Evolutionary conservation across 192 early-diverging fungal species (phyloP), one percentile per base, ranked within the genome.

Genomic region (Oehlia diaphana): DNA sequence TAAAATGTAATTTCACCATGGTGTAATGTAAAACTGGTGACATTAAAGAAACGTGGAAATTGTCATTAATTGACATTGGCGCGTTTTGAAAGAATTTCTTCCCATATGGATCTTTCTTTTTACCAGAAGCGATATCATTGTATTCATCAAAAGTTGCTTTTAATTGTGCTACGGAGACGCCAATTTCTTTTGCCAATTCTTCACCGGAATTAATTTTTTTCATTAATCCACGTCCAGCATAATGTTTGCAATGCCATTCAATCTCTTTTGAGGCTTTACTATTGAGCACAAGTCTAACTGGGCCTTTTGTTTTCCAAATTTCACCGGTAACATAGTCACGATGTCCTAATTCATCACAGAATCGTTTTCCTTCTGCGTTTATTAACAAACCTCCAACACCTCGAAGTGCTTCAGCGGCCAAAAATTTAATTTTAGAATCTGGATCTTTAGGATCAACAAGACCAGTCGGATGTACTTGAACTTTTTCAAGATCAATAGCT

Each of bases 401-500:
- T 83, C 97, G 95, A 74, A 98, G 92, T 12, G 97, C 96, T 85
- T 98, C 97, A 26, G 97, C 96, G 58, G 97, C 97, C 81, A 98
- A 86, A 84, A 98, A 95, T 91, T 96, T 96, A 83, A 95, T 93
- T 80, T 95, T 93, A 72, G 93, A 93, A 80, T 93, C 89, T 19
- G 95, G 95, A 50, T 96, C 94, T n/a, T 89, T 89, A 63, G 93
- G 92, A 80, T 95, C 93, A 49, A 98, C 95, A 74, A 97, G 88
- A 80, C 97, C 97, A 39, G 97, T 98, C n/a, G 97, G 97, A 81
- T 98, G 95, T 47, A 98, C 95, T 86, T 98, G 97, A 69, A 98
- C 94, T 85, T 95, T 96, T 77, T 98, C 95, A 91, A 98, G 92
- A 87, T 96, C 95, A 73, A 97, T 92, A 70, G 92, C 90, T 87